Evolutionary conservation across 305 asterid species (phyloP), one percentile per base, ranked within the genome.

Genomic region (Euphrasia arctica): DNA sequence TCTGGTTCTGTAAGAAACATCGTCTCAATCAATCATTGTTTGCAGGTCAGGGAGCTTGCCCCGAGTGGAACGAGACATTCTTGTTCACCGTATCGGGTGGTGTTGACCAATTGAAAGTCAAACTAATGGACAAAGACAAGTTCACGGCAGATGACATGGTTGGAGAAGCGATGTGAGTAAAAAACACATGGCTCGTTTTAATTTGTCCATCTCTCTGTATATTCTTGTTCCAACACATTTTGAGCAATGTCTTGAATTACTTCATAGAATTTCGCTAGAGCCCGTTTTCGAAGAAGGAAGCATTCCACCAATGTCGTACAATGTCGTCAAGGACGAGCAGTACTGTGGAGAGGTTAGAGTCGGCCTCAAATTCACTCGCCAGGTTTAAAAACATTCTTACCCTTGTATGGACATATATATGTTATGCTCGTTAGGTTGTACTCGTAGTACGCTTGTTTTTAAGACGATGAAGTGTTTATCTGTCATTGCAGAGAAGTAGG

Each of bases 11-110:
- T 5, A 5, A 6, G 5, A 34, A 34, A 34, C 42, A 36, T 9
- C 22, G 22, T 1, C 42, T 36, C 8, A 9, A 36, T 15, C 11
- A 22, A 51, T 10, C 3, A 10, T 51, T 11, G 42, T 51, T 51
- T 14, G 63, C 70, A 89, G 97, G 88, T 52, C 67, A 71, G 63
- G 94, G 90, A 47, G 63, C 90, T 1, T 58, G 69, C 36, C 90
- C 91, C 5, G 94, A 87, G 72, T 92, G 98, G 98, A 89, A 87
- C 1, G 97, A 92, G 79, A 89, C 91, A 6, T 92, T 92, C 76
- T 64, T 89, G 41, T 92, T 92, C 79, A 69, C 78, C n/a, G 64
- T 92, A 63, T 66, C 91, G 2, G 29, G 64, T 4, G 87, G 80
- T 58, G 78, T 71, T 36, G 61, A 79, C 5, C 86, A 87, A 60